These are phyloP conservation scores for Oryza rufipogon DNA, from an alignment of 176 grass and related monocot genomes.

Conservation along the genomic window DNA sequence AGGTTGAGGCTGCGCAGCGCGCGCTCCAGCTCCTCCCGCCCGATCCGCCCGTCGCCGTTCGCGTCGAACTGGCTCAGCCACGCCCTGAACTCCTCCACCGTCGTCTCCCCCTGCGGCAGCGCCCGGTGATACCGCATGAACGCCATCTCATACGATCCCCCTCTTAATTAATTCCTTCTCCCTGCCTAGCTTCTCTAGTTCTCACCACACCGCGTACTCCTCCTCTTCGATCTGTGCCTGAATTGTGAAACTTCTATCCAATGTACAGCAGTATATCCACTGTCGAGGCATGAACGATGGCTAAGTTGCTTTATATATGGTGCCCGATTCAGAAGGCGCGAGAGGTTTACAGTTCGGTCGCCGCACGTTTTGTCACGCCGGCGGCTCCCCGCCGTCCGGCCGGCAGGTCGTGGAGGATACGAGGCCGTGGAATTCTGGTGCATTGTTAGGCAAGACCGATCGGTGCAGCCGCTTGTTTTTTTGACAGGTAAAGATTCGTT, in stretches of 20 bases:
- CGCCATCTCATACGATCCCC: constrained; percentile 43
- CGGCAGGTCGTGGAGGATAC: constrained; percentile 9
- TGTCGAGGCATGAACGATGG: background rate
- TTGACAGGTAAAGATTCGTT: constrained; percentile 44
- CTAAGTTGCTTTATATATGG: constrained; percentile 11
- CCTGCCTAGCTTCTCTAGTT: too few species aligned
- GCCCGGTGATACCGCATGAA: constrained; percentile 50
- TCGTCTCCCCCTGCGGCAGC: constrained; percentile 58
- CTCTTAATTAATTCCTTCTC: background rate
- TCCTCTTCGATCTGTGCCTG: background rate
- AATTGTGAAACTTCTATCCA: background rate
- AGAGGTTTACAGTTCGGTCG: constrained; percentile 42
- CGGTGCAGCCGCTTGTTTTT: background rate
- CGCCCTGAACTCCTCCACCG: constrained; percentile 68
- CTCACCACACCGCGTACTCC: background rate
- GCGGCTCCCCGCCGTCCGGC: background rate
- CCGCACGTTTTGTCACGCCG: constrained; percentile 27
- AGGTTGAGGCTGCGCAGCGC: constrained; percentile 66
- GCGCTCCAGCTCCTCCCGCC: constrained; percentile 64
- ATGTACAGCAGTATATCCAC: background rate
- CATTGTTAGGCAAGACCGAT: constrained; percentile 37
- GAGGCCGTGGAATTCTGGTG: constrained; percentile 30
- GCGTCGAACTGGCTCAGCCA: constrained; percentile 83
- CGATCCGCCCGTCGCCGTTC: constrained; percentile 61
- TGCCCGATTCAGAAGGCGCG: background rate